Evolutionary conservation across 2,329 filamentous ascomycete species (phyloP).

Genomic region (Neoarthrinium moseri): DNA sequence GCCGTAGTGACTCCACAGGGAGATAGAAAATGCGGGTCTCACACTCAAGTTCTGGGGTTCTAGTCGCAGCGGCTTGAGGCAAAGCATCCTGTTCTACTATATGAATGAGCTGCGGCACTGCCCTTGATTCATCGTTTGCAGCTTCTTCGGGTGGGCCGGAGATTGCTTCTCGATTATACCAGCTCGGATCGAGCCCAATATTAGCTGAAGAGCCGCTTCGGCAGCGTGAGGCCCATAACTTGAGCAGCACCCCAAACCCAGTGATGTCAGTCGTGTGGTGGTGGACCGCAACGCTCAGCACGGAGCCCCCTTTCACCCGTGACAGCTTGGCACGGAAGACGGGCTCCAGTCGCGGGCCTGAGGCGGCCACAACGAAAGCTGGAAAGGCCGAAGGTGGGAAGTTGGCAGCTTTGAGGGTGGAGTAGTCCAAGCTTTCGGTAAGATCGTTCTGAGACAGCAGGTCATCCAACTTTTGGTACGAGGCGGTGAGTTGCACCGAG

Average conservation of each 20-base stretch:
- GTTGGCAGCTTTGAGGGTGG: constrained; percentile 13
- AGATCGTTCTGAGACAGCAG: constrained; percentile 21
- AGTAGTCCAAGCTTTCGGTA: constrained; percentile 19
- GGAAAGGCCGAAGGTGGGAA: constrained; percentile 23
- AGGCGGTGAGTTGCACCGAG: constrained; percentile 14
- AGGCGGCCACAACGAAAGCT: constrained; percentile 18
- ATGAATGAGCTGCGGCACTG: constrained; percentile 20
- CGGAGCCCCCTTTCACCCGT: constrained; percentile 19
- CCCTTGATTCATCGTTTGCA: background rate
- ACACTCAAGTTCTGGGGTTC: constrained; percentile 1
- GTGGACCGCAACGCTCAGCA: constrained; percentile 25
- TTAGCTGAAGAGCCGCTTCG: constrained; percentile 13
- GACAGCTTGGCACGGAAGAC: constrained; percentile 23
- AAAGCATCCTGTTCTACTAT: constrained; percentile 8
- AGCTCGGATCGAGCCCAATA: constrained; percentile 16
- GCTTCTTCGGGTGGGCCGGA: background rate
- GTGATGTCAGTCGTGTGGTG: constrained; percentile 27
- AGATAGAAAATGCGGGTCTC: constrained; percentile 25
- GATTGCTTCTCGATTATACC: constrained; percentile 18
- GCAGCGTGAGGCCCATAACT: constrained; percentile 26
- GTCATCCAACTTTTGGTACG: constrained; percentile 17
- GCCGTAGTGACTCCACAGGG: constrained; percentile 13
- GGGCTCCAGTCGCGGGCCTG: constrained; percentile 16
- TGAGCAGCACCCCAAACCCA: constrained; percentile 24
- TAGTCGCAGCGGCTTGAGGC: background rate